Evolutionary conservation across 2,329 filamentous ascomycete genomes (phyloP).

Genomic region (Phaeoacremonium minimum): DNA sequence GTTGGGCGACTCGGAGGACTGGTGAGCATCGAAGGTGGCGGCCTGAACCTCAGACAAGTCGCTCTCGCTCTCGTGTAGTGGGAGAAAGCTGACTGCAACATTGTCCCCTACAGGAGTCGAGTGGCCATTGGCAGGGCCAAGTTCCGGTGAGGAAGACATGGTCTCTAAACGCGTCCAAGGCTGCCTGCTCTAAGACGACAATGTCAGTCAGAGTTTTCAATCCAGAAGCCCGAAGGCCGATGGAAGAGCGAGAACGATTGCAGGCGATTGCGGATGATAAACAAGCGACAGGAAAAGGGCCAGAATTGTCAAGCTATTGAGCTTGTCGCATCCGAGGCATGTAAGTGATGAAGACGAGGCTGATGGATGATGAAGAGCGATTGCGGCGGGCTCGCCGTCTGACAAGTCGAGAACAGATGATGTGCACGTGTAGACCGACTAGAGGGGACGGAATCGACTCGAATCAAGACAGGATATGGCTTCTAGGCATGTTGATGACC

Average conservation of each 20-base stretch:
- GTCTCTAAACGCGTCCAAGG: slow-evolving; percentile 57
- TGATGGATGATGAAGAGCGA: slow-evolving; percentile 39
- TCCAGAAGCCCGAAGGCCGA: slow-evolving; percentile 21
- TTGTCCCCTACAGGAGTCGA: slow-evolving; percentile 49
- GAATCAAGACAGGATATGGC: slow-evolving; percentile 15
- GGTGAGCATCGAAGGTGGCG: slow-evolving; percentile 32
- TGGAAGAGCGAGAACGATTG: slow-evolving; percentile 17
- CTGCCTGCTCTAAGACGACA: slow-evolving; percentile 52
- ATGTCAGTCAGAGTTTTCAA: slow-evolving; percentile 38
- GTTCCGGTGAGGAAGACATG: slow-evolving; percentile 60
- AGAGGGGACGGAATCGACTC: slow-evolving; percentile 29
- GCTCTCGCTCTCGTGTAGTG: slow-evolving; percentile 60
- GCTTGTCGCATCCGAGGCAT: slow-evolving; percentile 38
- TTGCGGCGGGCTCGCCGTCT: slow-evolving; percentile 27
- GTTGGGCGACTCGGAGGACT: slow-evolving; percentile 9
- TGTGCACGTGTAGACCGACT: slow-evolving; percentile 25
- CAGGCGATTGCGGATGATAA: slow-evolving; percentile 26
- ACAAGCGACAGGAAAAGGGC: slow-evolving; percentile 15
- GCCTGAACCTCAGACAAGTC: slow-evolving; percentile 69
- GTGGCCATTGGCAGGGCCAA: slow-evolving; percentile 64
- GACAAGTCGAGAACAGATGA: slow-evolving; percentile 13
- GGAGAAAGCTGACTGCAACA: slow-evolving; percentile 30
- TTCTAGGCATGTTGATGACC: slow-evolving; percentile 18
- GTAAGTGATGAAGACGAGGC: slow-evolving; percentile 43
- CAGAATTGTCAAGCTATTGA: slow-evolving; percentile 21